Evolutionary conservation across 2,329 filamentous ascomycete species (phyloP).

Genomic region (Beauveria sp.): DNA sequence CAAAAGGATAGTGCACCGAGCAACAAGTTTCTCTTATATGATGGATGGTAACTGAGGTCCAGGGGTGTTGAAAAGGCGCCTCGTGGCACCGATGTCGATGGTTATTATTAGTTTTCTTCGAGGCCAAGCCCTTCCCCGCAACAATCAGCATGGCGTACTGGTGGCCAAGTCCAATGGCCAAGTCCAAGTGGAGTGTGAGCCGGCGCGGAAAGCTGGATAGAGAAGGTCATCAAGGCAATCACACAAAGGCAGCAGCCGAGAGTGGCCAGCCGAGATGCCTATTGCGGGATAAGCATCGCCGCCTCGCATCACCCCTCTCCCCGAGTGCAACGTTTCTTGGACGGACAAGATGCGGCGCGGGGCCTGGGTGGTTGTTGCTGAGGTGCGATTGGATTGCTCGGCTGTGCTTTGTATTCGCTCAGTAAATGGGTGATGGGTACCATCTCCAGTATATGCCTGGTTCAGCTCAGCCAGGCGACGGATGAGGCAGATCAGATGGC

Average conservation of each 20-base stretch:
- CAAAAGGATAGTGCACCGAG: neutral
- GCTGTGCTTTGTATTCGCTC: neutral
- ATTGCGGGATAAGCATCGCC: constrained; percentile 1
- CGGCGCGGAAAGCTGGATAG: neutral
- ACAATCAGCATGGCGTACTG: neutral
- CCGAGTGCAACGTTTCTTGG: constrained; percentile 10
- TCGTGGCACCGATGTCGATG: neutral
- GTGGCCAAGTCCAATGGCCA: neutral
- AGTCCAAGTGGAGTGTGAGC: neutral
- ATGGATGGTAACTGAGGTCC: neutral
- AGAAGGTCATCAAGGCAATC: neutral
- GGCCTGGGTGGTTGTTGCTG: neutral
- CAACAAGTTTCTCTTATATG: neutral
- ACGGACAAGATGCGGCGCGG: neutral
- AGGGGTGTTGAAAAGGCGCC: neutral
- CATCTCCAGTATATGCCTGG: neutral
- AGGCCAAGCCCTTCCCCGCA: neutral
- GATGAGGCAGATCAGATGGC: constrained; percentile 5
- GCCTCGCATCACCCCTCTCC: neutral
- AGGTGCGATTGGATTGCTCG: neutral
- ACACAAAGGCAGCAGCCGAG: neutral
- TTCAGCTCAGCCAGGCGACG: constrained; percentile 1
- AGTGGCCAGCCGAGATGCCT: constrained; percentile 1
- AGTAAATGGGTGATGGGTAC: neutral
- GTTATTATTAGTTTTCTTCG: neutral